These are phyloP conservation scores for Pontederia crassipes DNA, from an alignment of 176 grass and related monocot species.

Conservation along the genomic window DNA sequence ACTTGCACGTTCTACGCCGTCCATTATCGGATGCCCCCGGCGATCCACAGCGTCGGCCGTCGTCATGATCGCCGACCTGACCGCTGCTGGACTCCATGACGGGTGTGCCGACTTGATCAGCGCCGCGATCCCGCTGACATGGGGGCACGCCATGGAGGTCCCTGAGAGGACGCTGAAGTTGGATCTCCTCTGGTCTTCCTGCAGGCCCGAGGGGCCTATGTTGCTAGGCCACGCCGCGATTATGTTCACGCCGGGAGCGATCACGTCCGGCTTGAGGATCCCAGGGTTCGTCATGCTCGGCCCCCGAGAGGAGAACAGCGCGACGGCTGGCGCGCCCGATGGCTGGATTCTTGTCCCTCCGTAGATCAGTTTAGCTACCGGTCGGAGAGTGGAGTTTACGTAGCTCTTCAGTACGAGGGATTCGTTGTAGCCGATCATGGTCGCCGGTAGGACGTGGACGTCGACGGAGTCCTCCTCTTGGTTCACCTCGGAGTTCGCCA, in stretches of 20 bases:
- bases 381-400: slow-evolving; percentile 35
- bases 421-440: slow-evolving; percentile 52
- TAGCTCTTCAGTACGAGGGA: slow-evolving; percentile 55
- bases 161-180: slow-evolving; percentile 89
- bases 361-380: slow-evolving; percentile 38
- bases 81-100: slow-evolving; percentile 43
- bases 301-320: slow-evolving; percentile 64
- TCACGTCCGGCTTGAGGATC: slow-evolving; percentile 68
- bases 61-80: slow-evolving; percentile 79
- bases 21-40: slow-evolving; percentile 53
- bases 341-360: slow-evolving; percentile 51
- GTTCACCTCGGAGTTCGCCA: slow-evolving; percentile 63
- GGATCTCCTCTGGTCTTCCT: slow-evolving; percentile 37
- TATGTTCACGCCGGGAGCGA: slow-evolving; percentile 87
- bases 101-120: slow-evolving; percentile 44
- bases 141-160: slow-evolving; percentile 87
- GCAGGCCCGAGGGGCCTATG: slow-evolving; percentile 63
- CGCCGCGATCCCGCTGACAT: slow-evolving; percentile 69
- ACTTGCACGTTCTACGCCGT: slow-evolving; percentile 29
- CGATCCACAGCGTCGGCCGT: slow-evolving; percentile 52
- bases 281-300: slow-evolving; percentile 83
- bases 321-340: slow-evolving; percentile 46
- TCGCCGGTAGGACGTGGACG: slow-evolving; percentile 64
- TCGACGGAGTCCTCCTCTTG: slow-evolving; percentile 68
- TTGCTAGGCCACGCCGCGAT: slow-evolving; percentile 78